A percentile compares a stretch with the other conserved stretches of the same genome.
phyloP scores from a whole-genome alignment of 1,284 basidiomycete genomes.

The Stereum hirsutum region DNA sequence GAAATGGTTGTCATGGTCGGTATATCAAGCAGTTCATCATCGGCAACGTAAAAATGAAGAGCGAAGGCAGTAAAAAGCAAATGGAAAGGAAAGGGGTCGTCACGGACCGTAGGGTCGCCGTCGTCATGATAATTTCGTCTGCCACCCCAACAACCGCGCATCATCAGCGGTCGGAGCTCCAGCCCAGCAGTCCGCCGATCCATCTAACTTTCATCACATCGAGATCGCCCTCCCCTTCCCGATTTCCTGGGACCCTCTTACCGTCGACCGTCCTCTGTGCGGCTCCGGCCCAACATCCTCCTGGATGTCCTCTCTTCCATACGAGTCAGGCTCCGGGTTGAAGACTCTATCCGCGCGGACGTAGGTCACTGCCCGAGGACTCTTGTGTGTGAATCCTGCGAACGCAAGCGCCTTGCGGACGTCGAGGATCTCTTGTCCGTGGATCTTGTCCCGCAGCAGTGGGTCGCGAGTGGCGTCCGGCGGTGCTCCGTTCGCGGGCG shows the following conservation, averaged over 20 bases:
- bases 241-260: slow-evolving; percentile 47
- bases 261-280: slow-evolving; percentile 50
- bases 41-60: too few species aligned
- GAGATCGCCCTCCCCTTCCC: slow-evolving; percentile 71
- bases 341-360: slow-evolving; percentile 65
- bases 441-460: slow-evolving; percentile 73
- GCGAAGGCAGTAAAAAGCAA: too few species aligned
- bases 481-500: slow-evolving; percentile 80
- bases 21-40: too few species aligned
- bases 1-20: too few species aligned
- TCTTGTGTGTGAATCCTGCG: slow-evolving; percentile 85
- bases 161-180: too few species aligned
- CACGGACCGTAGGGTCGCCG: too few species aligned
- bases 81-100: too few species aligned
- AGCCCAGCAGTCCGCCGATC: too few species aligned
- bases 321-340: slow-evolving; percentile 41
- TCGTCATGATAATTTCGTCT: too few species aligned
- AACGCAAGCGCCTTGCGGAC: slow-evolving; percentile 89
- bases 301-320: slow-evolving; percentile 35
- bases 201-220: too few species aligned
- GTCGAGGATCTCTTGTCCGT: slow-evolving; percentile 81
- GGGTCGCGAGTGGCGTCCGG: slow-evolving; percentile 83
- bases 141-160: too few species aligned
- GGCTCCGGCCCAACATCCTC: too few species aligned
- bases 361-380: slow-evolving; percentile 68